Evolutionary conservation across 495 filamentous ascomycete genomes (phyloP), one percentile per base, ranked within the genome.

Genomic region (Aspergillus bridgeri): DNA sequence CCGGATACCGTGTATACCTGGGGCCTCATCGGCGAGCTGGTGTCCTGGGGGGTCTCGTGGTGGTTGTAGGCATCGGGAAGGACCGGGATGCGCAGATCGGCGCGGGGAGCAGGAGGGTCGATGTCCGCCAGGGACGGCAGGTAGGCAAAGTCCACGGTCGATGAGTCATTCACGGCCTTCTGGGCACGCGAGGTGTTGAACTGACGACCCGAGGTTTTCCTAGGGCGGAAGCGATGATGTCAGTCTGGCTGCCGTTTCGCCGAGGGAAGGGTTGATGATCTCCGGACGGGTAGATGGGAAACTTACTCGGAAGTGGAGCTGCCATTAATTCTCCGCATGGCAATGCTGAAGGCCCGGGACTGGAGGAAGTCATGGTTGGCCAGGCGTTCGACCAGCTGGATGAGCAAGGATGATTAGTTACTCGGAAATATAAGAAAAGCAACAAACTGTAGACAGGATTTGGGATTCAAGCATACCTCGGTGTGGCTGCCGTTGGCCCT

Each of bases 101-200:
- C 48, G 7, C 66, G 65, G 42, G 63, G 21, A 9, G 69, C 54
- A 17, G 65, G 51, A 8, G 67, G 60, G 42, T 80, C 76, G 19
- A 79, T 58, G 51, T 79, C 75, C 48, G 72, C 69, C 65, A 77
- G 63, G 52, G 77, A 72, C 27, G 85, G 85, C 69, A 88, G 73
- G 76, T 80, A 86, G 63, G 78, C 79, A 60, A 86, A 84, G 75
- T 87, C 85, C 53, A 87, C 83, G 25, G 83, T 81, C 43, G 82
- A 84, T 57, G 69, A 72, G 74, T 87, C 84, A 59, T 79, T 75
- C 56, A 79, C 70, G 56, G 79, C 66, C 65, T 84, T 83, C 51
- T 75, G 71, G 58, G 77, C 65, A 54, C 81, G 81, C 62, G 75
- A 79, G 60, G 81, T 83, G 69, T 86, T 86, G 79, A 86, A 85